These are phyloP conservation scores for Pseudoneurospora amorphoporcata DNA, from an alignment of 495 filamentous ascomycete genomes.

Conservation along the genomic window DNA sequence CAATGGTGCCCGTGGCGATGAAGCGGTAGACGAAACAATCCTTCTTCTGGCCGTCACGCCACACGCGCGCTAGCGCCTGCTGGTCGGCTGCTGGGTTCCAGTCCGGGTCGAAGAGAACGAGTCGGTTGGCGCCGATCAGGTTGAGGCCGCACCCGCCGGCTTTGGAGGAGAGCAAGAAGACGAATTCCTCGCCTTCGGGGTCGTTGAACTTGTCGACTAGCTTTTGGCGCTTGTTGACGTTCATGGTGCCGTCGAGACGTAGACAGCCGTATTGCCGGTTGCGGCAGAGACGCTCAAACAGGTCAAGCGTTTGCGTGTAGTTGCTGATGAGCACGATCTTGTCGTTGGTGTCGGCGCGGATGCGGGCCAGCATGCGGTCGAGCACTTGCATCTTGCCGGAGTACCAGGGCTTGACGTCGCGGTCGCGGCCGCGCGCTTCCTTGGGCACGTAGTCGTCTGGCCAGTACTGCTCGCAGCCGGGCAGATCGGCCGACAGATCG, in stretches of 20 bases:
- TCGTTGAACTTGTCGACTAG: slow-evolving; percentile 98
- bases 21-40: slow-evolving; percentile 99
- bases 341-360: slow-evolving; percentile 93
- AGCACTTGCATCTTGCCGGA: slow-evolving; percentile 98
- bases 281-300: slow-evolving; percentile 89
- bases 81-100: slow-evolving; percentile 99
- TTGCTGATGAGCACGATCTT: slow-evolving; percentile 99
- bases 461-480: slow-evolving; percentile 71
- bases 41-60: slow-evolving; percentile 98
- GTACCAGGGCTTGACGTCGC: slow-evolving; percentile 92
- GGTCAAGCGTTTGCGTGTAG: slow-evolving; percentile 91
- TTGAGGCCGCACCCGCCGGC: slow-evolving; percentile 97
- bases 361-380: slow-evolving; percentile 94
- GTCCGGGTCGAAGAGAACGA: slow-evolving; percentile 96
- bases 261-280: slow-evolving; percentile 72
- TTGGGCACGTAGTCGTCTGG: slow-evolving; percentile 85
- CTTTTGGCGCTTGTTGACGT: slow-evolving; percentile 91
- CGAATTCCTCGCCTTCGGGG: slow-evolving; percentile 79
- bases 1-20: slow-evolving; percentile 94
- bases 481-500: slow-evolving; percentile 72
- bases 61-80: slow-evolving; percentile 92
- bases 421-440: slow-evolving; percentile 76
- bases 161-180: slow-evolving; percentile 93
- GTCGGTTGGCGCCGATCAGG: slow-evolving; percentile 90
- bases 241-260: slow-evolving; percentile 93